Evolutionary conservation across 805 yeast genomes (phyloP).

Genomic region (Monosporozyma yasuniensis): DNA sequence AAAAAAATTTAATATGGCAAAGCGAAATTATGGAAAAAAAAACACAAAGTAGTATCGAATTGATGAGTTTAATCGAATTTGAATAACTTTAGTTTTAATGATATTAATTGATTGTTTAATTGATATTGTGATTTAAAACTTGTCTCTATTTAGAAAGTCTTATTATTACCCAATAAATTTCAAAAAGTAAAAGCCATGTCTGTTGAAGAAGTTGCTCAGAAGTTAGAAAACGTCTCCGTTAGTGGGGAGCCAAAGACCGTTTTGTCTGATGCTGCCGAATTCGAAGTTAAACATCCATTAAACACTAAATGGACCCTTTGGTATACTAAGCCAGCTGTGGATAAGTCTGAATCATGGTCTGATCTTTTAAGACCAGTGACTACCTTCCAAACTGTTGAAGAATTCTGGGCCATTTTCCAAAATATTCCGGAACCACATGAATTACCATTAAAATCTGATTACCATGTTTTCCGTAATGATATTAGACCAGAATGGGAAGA

Average conservation of each 20-base stretch:
- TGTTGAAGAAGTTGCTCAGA: constrained; percentile 30
- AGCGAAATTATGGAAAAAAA: not conserved
- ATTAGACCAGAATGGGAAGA: constrained; percentile 99
- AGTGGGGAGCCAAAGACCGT: constrained; percentile 22
- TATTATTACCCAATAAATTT: not conserved
- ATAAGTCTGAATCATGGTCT: constrained; percentile 76
- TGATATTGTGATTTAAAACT: not conserved
- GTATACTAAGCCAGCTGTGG: constrained; percentile 91
- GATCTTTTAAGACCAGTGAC: constrained; percentile 89
- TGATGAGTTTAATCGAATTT: not conserved
- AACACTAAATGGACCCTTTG: constrained; percentile 90
- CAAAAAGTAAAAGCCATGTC: constrained; percentile 18
- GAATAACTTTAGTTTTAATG: not conserved
- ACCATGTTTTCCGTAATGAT: constrained; percentile 88
- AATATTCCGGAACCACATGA: constrained; percentile 87
- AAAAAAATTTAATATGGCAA: not conserved
- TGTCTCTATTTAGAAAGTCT: not conserved
- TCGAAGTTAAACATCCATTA: constrained; percentile 61
- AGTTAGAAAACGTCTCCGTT: constrained; percentile 23
- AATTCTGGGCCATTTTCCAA: constrained; percentile 96
- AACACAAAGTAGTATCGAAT: not conserved
- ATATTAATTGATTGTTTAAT: not conserved
- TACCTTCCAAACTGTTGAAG: constrained; percentile 89
- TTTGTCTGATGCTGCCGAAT: constrained; percentile 22
- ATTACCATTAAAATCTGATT: constrained; percentile 85